Base-by-base conservation (phyloP, 1,284 basidiomycete genomes). In the Rhodotorula mucilaginosa region DNA sequence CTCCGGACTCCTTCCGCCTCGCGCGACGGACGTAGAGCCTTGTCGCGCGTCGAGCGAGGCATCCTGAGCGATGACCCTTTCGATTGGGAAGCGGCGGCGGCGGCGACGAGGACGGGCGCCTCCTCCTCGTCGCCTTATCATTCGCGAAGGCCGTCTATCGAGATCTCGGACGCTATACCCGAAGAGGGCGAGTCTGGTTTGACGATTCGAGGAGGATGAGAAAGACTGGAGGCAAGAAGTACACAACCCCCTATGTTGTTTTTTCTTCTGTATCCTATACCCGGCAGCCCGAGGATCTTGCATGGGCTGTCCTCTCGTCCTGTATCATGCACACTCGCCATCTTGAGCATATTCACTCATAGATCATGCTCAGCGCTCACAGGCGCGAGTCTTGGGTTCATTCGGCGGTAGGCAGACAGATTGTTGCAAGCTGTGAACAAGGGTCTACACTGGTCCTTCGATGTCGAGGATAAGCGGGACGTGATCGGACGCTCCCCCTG, bases 401-500 rank as follows among this genome's bases (percentile, higher is more conserved):
- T 8, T 10, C 10, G 12, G 39, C 39, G 39, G 39, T 10, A 44
- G 39, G 39, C 39, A 2, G 39, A 44, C 39, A 12, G 39, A 26
- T 26, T 26, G 26, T 26, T 44, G 39, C 39, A 44, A 44, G 39
- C 39, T 39, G 10, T 39, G 39, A 39, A 39, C 39, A 44, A 44
- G 39, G n/a, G 13, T 8, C 21, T 44, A 78, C n/a, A 77, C 69
- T 34, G 72, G 71, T 2, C 78, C 78, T 39, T 76, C 72, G 39
- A 78, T 44, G 64, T 78, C 78, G 18, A 78, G 59, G 8, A 78
- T 56, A 34, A 78, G 61, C 7, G 78, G 78, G 15, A 78, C 64
- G 31, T 78, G 78, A 64, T 78, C 78, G 7, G 73, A 76, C 1
- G 77, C 76, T 51, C 77, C 77, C 54, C 75, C 72, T 75, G 52